These are phyloP conservation scores for Penicillium chermesinum DNA, from an alignment of 495 filamentous ascomycete species.

Conservation along the genomic window DNA sequence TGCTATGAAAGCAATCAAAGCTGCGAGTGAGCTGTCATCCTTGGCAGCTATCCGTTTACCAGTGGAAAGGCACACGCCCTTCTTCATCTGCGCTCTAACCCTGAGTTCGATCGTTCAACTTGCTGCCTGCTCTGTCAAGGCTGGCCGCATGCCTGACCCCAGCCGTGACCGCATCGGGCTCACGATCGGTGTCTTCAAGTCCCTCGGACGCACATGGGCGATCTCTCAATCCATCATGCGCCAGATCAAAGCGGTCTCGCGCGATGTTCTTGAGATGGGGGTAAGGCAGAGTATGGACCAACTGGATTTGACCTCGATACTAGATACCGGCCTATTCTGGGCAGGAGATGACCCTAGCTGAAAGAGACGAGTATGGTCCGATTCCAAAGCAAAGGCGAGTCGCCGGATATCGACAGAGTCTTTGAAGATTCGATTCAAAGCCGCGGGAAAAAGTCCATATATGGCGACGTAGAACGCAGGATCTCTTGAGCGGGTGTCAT, in stretches of 20 bases:
- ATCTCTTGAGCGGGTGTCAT: no score
- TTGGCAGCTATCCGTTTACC: constrained; percentile 73
- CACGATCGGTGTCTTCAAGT: constrained; percentile 77
- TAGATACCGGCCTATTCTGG: constrained; percentile 41
- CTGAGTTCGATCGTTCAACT: constrained; percentile 56
- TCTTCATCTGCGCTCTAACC: constrained; percentile 77
- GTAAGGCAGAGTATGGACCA: constrained; percentile 40
- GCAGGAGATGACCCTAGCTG: constrained; percentile 23
- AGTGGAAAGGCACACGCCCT: constrained; percentile 73
- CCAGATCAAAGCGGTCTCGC: constrained; percentile 58
- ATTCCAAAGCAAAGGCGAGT: no score
- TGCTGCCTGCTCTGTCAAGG: constrained; percentile 62
- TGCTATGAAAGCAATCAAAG: constrained; percentile 72
- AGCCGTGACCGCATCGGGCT: constrained; percentile 72
- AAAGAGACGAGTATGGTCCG: no score
- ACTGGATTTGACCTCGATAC: constrained; percentile 34
- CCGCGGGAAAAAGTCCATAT: no score
- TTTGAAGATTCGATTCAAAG: no score
- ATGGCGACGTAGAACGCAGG: no score
- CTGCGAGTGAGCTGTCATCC: constrained; percentile 69
- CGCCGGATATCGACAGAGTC: no score
- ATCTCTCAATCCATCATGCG: constrained; percentile 66
- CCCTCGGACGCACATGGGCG: constrained; percentile 69
- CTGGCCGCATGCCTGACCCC: constrained; percentile 62
- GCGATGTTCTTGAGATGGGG: constrained; percentile 44